Percentiles rank a stretch among this genome's conserved stretches.
Evolutionary conservation across 257 asterid genomes (phyloP).

Genomic region (Salvia miltiorrhiza): DNA sequence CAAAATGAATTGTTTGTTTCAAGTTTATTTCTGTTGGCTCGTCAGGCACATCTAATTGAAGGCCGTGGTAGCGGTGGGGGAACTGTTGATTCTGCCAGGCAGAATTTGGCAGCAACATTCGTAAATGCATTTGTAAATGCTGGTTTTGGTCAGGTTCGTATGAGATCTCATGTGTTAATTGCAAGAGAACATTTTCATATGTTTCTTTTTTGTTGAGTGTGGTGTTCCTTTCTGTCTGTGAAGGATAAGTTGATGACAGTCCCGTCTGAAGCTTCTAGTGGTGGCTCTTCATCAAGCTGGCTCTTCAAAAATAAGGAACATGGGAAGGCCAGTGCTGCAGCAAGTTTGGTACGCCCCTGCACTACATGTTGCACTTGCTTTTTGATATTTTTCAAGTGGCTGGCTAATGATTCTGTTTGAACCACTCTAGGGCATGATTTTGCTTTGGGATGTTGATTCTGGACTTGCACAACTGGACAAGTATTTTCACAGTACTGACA

Average conservation of each 20-base stretch:
- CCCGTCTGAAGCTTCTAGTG: constrained; percentile 75
- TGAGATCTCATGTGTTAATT: neutral
- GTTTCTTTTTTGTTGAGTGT: neutral
- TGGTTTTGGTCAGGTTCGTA: constrained; percentile 87
- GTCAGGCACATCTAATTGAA: constrained; percentile 88
- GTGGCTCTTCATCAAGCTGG: constrained; percentile 85
- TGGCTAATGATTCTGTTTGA: constrained; percentile 21
- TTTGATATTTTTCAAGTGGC: neutral
- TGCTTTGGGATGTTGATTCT: constrained; percentile 93
- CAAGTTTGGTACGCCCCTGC: constrained; percentile 68
- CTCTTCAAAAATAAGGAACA: constrained; percentile 91
- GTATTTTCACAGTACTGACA: constrained; percentile 79
- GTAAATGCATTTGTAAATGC: constrained; percentile 99
- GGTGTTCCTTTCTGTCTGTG: neutral
- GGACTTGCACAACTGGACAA: constrained; percentile 96
- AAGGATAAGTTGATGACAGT: constrained; percentile 95
- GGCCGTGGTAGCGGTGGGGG: constrained; percentile 92
- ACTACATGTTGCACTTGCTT: neutral
- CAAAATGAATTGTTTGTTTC: neutral
- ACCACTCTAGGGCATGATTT: constrained; percentile 75
- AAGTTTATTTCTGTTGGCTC: constrained; percentile 9
- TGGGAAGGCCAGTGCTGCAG: constrained; percentile 96
- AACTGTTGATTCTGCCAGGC: constrained; percentile 92
- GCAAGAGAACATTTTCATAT: neutral
- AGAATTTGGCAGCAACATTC: constrained; percentile 95